Percentiles rank a stretch among this genome's conserved stretches.
Evolutionary conservation across 1,284 basidiomycete genomes (phyloP).

Genomic region (Cryptococcus maquisensis): DNA sequence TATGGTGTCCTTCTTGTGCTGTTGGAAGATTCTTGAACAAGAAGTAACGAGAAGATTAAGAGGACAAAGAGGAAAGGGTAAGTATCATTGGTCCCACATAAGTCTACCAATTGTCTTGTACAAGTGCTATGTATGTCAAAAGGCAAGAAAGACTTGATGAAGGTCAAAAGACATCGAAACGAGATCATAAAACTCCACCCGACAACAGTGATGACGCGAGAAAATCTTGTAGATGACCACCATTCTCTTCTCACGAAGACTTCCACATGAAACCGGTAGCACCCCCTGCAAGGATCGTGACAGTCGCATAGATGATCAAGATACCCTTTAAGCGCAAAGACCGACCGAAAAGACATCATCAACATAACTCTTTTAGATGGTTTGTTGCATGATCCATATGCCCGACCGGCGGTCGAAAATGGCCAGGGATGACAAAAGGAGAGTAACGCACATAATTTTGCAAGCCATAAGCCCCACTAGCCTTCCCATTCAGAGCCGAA

Average conservation of each 20-base stretch:
- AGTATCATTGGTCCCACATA: not conserved
- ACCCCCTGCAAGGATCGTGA: constrained; percentile 1
- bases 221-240: too few species aligned
- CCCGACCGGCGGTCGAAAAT: too few species aligned
- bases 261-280: not conserved
- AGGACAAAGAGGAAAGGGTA: too few species aligned
- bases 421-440: not conserved
- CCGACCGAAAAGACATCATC: too few species aligned
- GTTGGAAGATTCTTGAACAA: too few species aligned
- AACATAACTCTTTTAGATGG: too few species aligned
- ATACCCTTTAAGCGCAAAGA: constrained; percentile 1
- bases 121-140: not conserved
- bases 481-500: constrained; percentile 15
- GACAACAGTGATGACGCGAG: too few species aligned
- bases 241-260: too few species aligned
- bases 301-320: constrained; percentile 2
- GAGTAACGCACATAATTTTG: constrained; percentile 28
- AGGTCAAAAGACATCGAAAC: not conserved
- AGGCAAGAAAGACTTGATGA: not conserved
- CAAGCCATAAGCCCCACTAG: constrained; percentile 37
- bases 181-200: too few species aligned
- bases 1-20: too few species aligned
- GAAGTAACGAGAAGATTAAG: too few species aligned
- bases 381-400: too few species aligned
- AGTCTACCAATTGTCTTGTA: not conserved